Conservation (phyloP, 2,329 filamentous ascomycete species). For the Pseudodiploospora longispora region DNA sequence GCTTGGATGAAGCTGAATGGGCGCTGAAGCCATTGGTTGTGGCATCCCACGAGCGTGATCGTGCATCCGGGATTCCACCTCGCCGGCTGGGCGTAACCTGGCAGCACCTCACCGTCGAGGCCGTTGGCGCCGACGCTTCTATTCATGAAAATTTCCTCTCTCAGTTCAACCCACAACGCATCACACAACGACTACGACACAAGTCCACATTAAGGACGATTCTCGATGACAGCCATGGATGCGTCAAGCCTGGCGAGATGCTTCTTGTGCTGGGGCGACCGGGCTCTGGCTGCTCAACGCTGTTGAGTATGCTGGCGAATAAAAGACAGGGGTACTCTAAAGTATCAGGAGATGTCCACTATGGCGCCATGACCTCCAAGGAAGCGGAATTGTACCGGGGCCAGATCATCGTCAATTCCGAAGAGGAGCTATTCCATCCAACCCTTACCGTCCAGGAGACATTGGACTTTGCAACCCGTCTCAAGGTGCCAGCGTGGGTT, state of each 20-base stretch:
- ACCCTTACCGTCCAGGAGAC: conserved; percentile 64
- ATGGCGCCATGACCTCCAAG: conserved; percentile 41
- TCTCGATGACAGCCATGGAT: conserved; percentile 57
- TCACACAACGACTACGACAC: conserved; percentile 42
- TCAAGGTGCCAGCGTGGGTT: conserved; percentile 45
- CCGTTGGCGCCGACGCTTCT: conserved; percentile 51
- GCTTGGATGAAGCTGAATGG: conserved; percentile 27
- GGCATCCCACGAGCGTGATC: conserved; percentile 32
- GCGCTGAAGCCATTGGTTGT: conserved; percentile 39
- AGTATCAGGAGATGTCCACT: conserved; percentile 51
- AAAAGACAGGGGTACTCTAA: conserved; percentile 49
- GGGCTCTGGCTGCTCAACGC: conserved; percentile 61
- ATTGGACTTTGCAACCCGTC: conserved; percentile 57
- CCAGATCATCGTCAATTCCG: conserved; percentile 62
- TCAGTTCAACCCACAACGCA: conserved; percentile 47
- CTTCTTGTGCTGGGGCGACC: conserved; percentile 60
- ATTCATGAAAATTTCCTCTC: conserved; percentile 58
- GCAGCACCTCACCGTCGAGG: conserved; percentile 55
- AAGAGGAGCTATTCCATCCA: conserved; percentile 58
- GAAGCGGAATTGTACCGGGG: conserved; percentile 43
- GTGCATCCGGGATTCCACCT: conserved; percentile 36
- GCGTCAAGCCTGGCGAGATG: conserved; percentile 67
- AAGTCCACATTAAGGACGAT: conserved; percentile 57
- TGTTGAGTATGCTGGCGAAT: conserved; percentile 63
- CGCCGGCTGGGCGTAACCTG: conserved; percentile 56